Base-by-base conservation (phyloP, 2,329 filamentous ascomycete genomes). In the Neopestalotiopsis sp. region DNA sequence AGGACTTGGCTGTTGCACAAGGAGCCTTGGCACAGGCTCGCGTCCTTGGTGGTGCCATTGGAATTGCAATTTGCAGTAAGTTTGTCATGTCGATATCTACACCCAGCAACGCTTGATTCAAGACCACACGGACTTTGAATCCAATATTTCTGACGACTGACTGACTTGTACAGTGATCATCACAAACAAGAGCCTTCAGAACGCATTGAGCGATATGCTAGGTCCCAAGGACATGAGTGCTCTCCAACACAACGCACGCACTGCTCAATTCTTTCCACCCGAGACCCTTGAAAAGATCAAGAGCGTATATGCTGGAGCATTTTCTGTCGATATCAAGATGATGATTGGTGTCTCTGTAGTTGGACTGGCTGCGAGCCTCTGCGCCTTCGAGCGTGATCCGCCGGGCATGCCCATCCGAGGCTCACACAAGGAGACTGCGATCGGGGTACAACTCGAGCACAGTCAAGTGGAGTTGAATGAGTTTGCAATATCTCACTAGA, bases 11-110 rank as follows among this genome's bases (percentile, higher is more conserved):
- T 0, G 85, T 88, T 1, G 88, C 87, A 0, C 88, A 90, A 72
- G 89, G 88, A 0, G 84, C 88, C 4, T 82, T 90, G 10, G 86
- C 89, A 1, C 89, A 91, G 76, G 84, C 86, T 1, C 84, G 89
- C 14, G 86, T 90, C 0, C 78, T 91, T 2, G 89, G 89, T 1
- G 89, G 89, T 2, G 86, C 86, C 49, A 81, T 90, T 34, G 89
- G 89, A 1, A 81, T 91, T 58, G 85, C 88, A 0, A 76, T 86
- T 30, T 89, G 88, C 71, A 89, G 86, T n/a, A 40, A 45, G 61
- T 64, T 13, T 59, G 17, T 20, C 30, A 28, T 28, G 57, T 34
- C 24, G 28, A 30, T 34, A 4, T 59, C 32, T 24, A 28, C 9
- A 7, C 7, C 57, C 13, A 60, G 9, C n/a, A 20, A 9, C 28